These are phyloP conservation scores for Termitomyces heimii DNA, from an alignment of 768 basidiomycete species.

Conservation along the genomic window DNA sequence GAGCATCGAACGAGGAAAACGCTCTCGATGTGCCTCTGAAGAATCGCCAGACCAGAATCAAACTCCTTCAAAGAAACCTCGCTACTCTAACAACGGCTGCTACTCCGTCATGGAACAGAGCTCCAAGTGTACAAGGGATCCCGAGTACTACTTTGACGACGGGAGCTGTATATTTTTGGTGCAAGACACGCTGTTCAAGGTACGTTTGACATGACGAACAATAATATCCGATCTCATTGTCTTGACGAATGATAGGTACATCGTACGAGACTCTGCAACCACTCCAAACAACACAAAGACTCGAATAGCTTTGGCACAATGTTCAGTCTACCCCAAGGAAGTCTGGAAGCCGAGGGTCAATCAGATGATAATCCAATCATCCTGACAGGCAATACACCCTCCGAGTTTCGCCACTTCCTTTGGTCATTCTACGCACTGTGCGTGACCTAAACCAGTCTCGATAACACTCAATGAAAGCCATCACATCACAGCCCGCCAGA, in stretches of 20 bases:
- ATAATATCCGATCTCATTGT: not conserved
- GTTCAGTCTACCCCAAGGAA: conserved; percentile 63
- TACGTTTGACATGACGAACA: conserved; percentile 20
- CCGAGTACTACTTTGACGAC: conserved; percentile 58
- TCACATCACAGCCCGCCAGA: conserved; percentile 54
- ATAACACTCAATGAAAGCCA: not conserved
- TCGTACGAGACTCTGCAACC: conserved; percentile 52
- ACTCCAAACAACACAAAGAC: conserved; percentile 41
- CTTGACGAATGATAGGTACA: conserved; percentile 41
- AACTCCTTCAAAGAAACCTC: conserved; percentile 9
- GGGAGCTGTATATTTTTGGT: conserved; percentile 65
- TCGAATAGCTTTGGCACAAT: conserved; percentile 47
- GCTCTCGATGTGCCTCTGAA: conserved; percentile 2
- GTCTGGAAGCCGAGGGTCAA: conserved; percentile 43
- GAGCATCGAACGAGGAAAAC: conserved; percentile 2
- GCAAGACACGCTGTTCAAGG: conserved; percentile 64
- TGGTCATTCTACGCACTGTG: conserved; percentile 76
- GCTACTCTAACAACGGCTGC: conserved; percentile 11
- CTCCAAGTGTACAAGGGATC: conserved; percentile 29
- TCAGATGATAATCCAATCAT: conserved; percentile 63
- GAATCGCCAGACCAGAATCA: not conserved
- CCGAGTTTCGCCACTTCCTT: conserved; percentile 68
- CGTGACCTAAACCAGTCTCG: conserved; percentile 17
- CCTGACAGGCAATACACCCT: conserved; percentile 53
- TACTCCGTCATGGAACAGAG: conserved; percentile 10